phyloP scores from a whole-genome alignment of 208 protist genomes.

The Acanthamoeba rhysodes region DNA sequence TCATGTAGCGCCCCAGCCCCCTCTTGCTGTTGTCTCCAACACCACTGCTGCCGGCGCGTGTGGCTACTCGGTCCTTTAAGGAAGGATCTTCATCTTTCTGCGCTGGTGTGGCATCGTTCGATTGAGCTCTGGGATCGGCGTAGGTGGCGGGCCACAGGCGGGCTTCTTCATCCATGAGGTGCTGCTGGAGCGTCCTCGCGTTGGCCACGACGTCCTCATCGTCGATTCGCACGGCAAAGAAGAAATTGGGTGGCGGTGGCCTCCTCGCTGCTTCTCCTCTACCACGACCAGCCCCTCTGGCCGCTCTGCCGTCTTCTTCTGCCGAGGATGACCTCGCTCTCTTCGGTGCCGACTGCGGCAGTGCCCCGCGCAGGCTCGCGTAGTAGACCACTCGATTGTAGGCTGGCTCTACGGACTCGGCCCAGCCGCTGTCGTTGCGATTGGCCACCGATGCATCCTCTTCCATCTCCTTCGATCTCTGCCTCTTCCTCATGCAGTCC shows the following conservation, averaged over 20 bases:
- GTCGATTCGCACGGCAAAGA: constrained; percentile 10
- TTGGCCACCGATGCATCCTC: neutral
- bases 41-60: no score
- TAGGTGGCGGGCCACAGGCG: neutral
- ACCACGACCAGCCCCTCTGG: no score
- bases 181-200: neutral
- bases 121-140: neutral
- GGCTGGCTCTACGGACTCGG: neutral
- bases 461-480: no score
- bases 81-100: no score
- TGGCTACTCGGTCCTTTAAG: no score
- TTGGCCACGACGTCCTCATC: neutral
- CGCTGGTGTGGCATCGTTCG: neutral
- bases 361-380: neutral
- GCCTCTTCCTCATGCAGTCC: no score
- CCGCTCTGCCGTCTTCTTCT: no score
- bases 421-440: neutral
- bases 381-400: neutral
- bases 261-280: neutral
- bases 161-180: neutral
- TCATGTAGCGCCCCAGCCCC: neutral
- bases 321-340: no score
- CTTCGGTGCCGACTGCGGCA: neutral
- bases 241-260: neutral
- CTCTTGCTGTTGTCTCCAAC: no score